Conservation (phyloP, 1,139 yeast genomes). For the Scheffersomyces cryptocercus region DNA sequence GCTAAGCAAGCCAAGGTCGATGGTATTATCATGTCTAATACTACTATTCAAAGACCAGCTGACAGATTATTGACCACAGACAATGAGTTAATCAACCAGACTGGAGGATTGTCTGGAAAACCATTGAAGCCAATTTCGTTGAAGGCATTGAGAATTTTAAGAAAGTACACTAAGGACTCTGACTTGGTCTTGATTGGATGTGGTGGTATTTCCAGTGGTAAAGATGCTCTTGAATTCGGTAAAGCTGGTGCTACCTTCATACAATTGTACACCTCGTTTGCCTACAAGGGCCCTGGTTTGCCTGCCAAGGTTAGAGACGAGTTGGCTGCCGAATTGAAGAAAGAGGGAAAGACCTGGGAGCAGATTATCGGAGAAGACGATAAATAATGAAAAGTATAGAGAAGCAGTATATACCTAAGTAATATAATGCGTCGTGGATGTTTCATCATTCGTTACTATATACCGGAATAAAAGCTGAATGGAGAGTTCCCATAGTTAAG, state of each 20-base stretch:
- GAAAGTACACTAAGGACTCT: slow-evolving; percentile 74
- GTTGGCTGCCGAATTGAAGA: slow-evolving; percentile 61
- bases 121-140: slow-evolving; percentile 86
- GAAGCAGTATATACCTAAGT: background rate
- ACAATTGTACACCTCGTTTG: slow-evolving; percentile 86
- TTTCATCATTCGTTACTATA: too few species aligned
- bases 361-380: slow-evolving; percentile 66
- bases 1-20: slow-evolving; percentile 79
- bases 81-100: slow-evolving; percentile 46
- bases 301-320: slow-evolving; percentile 79
- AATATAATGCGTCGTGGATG: too few species aligned
- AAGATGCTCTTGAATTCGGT: slow-evolving; percentile 89
- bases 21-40: slow-evolving; percentile 90
- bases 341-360: slow-evolving; percentile 83
- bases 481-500: too few species aligned
- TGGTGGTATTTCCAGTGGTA: slow-evolving; percentile 86
- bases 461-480: too few species aligned
- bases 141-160: slow-evolving; percentile 65
- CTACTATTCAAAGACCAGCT: slow-evolving; percentile 80
- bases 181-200: slow-evolving; percentile 82
- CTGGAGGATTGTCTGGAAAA: slow-evolving; percentile 90
- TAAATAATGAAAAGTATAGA: slow-evolving; percentile 13
- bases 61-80: slow-evolving; percentile 50
- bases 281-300: slow-evolving; percentile 89
- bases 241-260: slow-evolving; percentile 91